These are phyloP conservation scores for Brassica hybrid DNA, from an alignment of 441 rosid genomes.

Conservation along the genomic window DNA sequence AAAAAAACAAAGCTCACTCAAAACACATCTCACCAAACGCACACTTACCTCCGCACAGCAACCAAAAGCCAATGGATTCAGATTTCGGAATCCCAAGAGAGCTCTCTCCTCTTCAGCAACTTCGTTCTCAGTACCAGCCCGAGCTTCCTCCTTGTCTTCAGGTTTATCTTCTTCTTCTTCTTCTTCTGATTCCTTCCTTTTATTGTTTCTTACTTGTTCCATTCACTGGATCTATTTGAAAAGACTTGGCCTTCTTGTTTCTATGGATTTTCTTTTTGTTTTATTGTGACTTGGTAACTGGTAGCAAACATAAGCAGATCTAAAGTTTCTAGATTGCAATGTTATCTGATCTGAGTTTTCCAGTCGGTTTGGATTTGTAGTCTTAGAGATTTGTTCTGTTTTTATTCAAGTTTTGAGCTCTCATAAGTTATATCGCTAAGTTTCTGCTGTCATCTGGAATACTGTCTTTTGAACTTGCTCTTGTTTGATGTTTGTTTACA, in stretches of 20 bases:
- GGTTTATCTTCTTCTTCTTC: neutral
- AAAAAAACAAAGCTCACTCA: conserved; percentile 18
- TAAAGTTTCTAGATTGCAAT: neutral
- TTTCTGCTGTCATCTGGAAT: neutral
- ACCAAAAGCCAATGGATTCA: conserved; percentile 68
- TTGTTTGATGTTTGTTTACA: conserved; percentile 35
- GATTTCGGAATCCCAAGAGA: conserved; percentile 95
- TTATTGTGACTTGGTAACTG: neutral
- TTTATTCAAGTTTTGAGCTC: neutral
- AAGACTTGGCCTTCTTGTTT: neutral
- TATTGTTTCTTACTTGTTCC: neutral
- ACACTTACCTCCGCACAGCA: conserved; percentile 3
- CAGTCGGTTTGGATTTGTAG: neutral
- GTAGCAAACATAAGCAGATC: neutral
- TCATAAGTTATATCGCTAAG: neutral
- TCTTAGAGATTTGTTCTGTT: neutral
- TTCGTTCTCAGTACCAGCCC: no score
- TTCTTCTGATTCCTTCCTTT: neutral
- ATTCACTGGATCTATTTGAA: conserved; percentile 20
- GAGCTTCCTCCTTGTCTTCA: no score
- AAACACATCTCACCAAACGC: conserved; percentile 4
- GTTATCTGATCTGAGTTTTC: neutral
- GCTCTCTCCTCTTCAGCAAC: conserved; percentile 56
- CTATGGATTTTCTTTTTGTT: neutral
- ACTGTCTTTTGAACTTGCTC: neutral